Conservation (phyloP, 2,329 filamentous ascomycete genomes). For the Diaporthe capsici region DNA sequence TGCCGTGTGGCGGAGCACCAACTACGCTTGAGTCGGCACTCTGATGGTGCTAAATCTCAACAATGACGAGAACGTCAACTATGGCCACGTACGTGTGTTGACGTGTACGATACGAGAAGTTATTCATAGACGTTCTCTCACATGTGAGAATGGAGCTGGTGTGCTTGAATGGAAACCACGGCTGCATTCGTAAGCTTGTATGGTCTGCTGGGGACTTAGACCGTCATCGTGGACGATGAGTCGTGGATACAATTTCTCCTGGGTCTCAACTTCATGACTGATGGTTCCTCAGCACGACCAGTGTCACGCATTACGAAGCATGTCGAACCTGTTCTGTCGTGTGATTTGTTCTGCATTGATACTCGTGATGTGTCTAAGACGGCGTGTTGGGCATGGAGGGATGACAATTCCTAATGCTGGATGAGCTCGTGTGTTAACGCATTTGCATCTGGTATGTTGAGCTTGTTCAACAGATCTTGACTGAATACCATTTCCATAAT, state of each 20-base stretch:
- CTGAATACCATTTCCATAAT: too few relatives aligned
- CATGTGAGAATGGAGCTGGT: neutral
- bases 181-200: neutral
- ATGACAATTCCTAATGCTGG: too few relatives aligned
- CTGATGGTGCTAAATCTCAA: neutral
- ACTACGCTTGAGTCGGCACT: neutral
- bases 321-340: neutral
- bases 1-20: slow-evolving; percentile 3
- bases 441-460: too few relatives aligned
- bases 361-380: neutral
- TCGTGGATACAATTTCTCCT: neutral
- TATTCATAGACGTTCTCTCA: neutral
- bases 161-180: too few relatives aligned
- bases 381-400: too few relatives aligned
- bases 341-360: neutral
- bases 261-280: neutral
- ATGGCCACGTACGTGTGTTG: slow-evolving; percentile 4
- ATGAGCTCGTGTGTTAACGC: too few relatives aligned
- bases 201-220: neutral
- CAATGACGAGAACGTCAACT: neutral
- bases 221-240: neutral
- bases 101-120: neutral
- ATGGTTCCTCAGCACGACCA: neutral
- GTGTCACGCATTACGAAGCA: neutral
- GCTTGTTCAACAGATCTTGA: too few relatives aligned